These are phyloP conservation scores for Dioszegia crocea DNA, from an alignment of 768 basidiomycete genomes.

Conservation along the genomic window DNA sequence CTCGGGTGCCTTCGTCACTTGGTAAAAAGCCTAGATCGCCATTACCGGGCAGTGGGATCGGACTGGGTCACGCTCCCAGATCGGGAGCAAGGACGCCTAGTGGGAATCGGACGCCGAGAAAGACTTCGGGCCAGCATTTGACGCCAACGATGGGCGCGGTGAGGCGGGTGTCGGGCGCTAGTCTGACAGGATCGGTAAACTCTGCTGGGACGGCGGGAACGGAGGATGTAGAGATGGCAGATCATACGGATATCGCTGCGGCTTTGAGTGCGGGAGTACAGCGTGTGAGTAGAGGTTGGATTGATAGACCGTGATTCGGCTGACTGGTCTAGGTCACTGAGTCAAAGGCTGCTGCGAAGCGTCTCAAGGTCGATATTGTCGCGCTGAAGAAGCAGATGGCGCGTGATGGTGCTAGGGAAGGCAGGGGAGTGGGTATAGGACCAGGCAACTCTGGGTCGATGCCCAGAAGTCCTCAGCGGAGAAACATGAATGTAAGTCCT, in stretches of 20 bases:
- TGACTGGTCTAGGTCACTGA: constrained; percentile 59
- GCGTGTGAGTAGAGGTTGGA: constrained; percentile 3
- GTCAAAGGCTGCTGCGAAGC: constrained; percentile 67
- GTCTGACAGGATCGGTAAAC: neutral
- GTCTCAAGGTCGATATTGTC: constrained; percentile 64
- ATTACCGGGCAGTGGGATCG: constrained; percentile 1
- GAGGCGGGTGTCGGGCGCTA: constrained; percentile 6
- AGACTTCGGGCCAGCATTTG: constrained; percentile 5
- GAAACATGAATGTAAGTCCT: constrained; percentile 46
- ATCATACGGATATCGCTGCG: constrained; percentile 17
- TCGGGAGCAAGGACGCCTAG: constrained; percentile 5
- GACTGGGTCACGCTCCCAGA: constrained; percentile 1
- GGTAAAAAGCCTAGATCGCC: neutral
- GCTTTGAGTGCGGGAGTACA: constrained; percentile 16
- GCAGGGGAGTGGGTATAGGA: neutral
- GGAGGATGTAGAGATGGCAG: constrained; percentile 16
- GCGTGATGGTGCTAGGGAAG: constrained; percentile 17
- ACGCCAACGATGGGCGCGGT: constrained; percentile 8
- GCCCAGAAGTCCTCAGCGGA: constrained; percentile 48
- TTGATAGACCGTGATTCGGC: constrained; percentile 1
- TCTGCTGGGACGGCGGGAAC: constrained; percentile 6
- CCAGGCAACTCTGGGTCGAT: constrained; percentile 15
- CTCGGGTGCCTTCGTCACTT: constrained; percentile 7
- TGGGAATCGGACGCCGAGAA: constrained; percentile 7
- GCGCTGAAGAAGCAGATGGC: constrained; percentile 27